Evolutionary conservation across 306 rosid species (phyloP).

Genomic region (Gillenia trifoliata): DNA sequence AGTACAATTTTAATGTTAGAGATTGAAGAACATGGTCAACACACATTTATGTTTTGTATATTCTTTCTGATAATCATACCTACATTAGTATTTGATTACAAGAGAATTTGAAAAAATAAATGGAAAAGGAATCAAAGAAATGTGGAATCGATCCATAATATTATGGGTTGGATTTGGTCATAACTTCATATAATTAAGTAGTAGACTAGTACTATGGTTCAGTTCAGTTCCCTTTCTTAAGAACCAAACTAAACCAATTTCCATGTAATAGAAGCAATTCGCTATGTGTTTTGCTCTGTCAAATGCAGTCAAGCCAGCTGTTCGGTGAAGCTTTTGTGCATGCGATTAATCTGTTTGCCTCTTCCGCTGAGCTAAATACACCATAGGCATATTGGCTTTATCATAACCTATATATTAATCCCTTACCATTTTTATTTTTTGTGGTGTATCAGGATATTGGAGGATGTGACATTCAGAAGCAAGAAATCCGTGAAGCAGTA

Average conservation of each 20-base stretch:
- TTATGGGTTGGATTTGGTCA: no score
- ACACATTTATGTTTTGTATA: no score
- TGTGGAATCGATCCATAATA: no score
- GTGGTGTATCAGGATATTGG: slow-evolving; percentile 67
- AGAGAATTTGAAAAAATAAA: not conserved
- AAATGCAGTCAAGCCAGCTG: not conserved
- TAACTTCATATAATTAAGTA: no score
- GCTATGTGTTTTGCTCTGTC: not conserved
- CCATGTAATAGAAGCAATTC: not conserved
- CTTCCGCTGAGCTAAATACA: not conserved
- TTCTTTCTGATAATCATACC: no score
- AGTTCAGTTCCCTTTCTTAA: not conserved
- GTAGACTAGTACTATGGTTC: not conserved
- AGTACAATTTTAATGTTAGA: not conserved
- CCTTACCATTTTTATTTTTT: not conserved
- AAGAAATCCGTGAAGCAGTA: slow-evolving; percentile 99
- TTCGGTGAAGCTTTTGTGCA: not conserved
- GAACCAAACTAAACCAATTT: not conserved
- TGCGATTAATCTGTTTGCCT: not conserved
- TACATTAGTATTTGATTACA: not conserved
- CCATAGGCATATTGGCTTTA: not conserved
- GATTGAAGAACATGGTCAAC: not conserved
- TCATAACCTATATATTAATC: not conserved
- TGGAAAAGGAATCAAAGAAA: not conserved
- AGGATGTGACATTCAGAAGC: slow-evolving; percentile 97